Percentiles rank a stretch among this genome's conserved stretches.
Evolutionary conservation across 208 protist species (phyloP).

Genomic region (Leishmania major): DNA sequence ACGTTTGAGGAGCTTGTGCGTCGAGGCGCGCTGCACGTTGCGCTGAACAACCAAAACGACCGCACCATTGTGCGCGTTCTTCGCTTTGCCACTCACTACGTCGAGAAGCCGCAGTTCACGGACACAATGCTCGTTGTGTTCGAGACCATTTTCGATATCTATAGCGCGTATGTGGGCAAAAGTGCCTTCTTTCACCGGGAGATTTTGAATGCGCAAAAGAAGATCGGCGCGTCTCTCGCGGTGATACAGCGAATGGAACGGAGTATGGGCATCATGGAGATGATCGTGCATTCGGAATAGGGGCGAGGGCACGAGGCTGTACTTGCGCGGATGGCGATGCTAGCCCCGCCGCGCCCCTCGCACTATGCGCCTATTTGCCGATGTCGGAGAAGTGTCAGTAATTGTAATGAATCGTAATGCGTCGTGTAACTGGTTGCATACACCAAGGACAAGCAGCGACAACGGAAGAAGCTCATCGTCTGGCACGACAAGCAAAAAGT

Average conservation of each 20-base stretch:
- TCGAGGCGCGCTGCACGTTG: constrained; percentile 77
- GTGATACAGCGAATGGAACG: constrained; percentile 68
- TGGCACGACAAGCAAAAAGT: background rate
- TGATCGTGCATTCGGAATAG: constrained; percentile 71
- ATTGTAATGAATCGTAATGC: constrained; percentile 12
- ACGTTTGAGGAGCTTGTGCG: constrained; percentile 86
- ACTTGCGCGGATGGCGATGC: background rate
- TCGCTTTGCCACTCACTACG: constrained; percentile 70
- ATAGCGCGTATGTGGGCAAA: constrained; percentile 54
- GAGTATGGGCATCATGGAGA: constrained; percentile 79
- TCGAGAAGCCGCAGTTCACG: constrained; percentile 79
- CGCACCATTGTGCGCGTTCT: constrained; percentile 76
- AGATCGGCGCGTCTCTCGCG: constrained; percentile 58
- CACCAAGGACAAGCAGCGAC: background rate
- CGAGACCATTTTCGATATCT: constrained; percentile 85
- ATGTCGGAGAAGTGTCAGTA: background rate
- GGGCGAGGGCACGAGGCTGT: too few relatives aligned
- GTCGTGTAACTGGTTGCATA: constrained; percentile 4
- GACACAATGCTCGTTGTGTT: constrained; percentile 77
- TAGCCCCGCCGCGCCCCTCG: background rate
- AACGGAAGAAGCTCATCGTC: background rate
- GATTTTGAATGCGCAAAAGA: constrained; percentile 69
- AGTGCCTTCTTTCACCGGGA: constrained; percentile 82
- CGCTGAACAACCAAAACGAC: constrained; percentile 85
- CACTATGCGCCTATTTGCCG: background rate